These are phyloP conservation scores for Phylloporus sp. DNA, from an alignment of 768 basidiomycete species.

Conservation along the genomic window DNA sequence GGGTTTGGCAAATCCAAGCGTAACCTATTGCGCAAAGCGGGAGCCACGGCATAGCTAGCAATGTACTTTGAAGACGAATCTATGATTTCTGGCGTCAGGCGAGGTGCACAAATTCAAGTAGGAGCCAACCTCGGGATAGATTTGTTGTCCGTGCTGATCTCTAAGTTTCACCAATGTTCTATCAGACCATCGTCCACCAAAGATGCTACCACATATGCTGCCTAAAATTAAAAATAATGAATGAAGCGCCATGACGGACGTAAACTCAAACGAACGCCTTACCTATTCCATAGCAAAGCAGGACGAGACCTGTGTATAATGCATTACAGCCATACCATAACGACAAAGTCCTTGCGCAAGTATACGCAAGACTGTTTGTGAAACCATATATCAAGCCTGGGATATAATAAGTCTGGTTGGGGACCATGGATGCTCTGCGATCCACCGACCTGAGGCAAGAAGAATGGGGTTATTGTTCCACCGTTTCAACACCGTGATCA, in stretches of 20 bases:
- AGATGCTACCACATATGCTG: constrained; percentile 47
- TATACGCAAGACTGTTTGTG: constrained; percentile 68
- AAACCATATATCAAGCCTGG: constrained; percentile 69
- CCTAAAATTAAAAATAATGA: constrained; percentile 26
- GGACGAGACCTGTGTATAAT: constrained; percentile 70
- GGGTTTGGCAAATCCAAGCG: constrained; percentile 71
- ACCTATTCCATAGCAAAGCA: constrained; percentile 74
- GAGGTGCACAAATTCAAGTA: neutral
- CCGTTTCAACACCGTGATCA: constrained; percentile 53
- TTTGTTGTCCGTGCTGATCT: constrained; percentile 29
- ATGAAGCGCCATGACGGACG: neutral
- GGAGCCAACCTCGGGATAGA: constrained; percentile 58
- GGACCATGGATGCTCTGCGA: too few relatives aligned
- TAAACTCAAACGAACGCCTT: constrained; percentile 3
- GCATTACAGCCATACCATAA: constrained; percentile 64
- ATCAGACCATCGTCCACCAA: constrained; percentile 61
- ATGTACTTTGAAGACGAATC: constrained; percentile 73
- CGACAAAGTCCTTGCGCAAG: constrained; percentile 67
- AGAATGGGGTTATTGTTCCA: constrained; percentile 68
- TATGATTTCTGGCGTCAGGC: constrained; percentile 21
- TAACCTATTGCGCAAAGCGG: constrained; percentile 64
- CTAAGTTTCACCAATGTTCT: constrained; percentile 41
- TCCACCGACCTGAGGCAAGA: constrained; percentile 26
- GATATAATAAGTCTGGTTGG: neutral
- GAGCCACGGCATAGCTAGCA: constrained; percentile 45